phyloP scores from a whole-genome alignment of 2,329 filamentous ascomycete genomes.

The Botrytis medusae region DNA sequence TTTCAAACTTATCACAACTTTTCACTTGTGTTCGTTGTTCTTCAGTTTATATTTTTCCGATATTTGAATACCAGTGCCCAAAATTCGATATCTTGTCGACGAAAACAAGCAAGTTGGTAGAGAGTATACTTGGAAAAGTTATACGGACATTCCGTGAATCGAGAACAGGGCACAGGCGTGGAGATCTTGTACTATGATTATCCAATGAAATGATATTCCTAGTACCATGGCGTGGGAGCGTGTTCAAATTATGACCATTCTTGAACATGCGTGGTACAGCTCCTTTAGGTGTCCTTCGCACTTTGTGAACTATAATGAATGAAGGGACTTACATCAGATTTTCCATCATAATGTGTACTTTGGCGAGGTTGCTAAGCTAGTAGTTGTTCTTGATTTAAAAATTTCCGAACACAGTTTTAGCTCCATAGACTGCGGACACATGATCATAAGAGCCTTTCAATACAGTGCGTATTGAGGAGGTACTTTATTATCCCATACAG shows the following conservation, averaged over 20 bases:
- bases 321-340: background rate
- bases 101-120: background rate
- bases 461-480: rapidly evolving
- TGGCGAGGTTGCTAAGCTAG: background rate
- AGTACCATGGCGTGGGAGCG: background rate
- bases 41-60: background rate
- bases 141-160: background rate
- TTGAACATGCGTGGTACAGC: background rate
- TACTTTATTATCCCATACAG: background rate
- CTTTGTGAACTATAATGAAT: background rate
- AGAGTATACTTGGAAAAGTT: background rate
- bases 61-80: background rate
- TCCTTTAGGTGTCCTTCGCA: background rate
- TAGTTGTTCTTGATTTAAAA: background rate
- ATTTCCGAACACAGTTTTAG: background rate
- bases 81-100: background rate
- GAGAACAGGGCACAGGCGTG: background rate
- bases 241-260: background rate
- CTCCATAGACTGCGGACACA: background rate
- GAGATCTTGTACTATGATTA: too few relatives aligned
- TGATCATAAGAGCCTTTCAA: background rate
- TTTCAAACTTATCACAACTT: background rate
- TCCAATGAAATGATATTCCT: background rate
- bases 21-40: background rate
- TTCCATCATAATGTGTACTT: background rate